Percentiles rank a stretch among this genome's conserved stretches.
Conservation (phyloP, 1,284 basidiomycete genomes). For the Ustilago esculenta region DNA sequence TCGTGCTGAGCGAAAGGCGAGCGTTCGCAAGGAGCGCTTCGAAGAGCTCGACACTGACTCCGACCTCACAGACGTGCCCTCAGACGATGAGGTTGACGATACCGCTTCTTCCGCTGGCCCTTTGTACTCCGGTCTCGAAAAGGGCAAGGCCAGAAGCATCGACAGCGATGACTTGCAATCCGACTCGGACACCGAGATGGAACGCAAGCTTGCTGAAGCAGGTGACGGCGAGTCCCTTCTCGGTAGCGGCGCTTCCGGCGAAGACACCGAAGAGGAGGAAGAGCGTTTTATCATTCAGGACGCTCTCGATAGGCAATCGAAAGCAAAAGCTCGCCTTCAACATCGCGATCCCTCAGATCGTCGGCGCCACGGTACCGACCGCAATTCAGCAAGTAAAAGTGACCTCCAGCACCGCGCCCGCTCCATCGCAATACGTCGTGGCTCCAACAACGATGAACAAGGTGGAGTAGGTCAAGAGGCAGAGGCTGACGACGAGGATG, state of each 20-base stretch:
- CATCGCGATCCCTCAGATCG: conserved; percentile 35
- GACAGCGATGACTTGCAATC: conserved; percentile 39
- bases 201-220: conserved; percentile 60
- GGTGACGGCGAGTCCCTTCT: conserved; percentile 64
- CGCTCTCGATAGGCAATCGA: conserved; percentile 45
- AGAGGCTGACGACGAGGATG: conserved; percentile 38
- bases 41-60: conserved; percentile 54
- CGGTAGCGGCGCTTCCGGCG: conserved; percentile 61
- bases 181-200: conserved; percentile 62
- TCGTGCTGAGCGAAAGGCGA: conserved; percentile 54
- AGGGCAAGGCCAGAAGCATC: conserved; percentile 43
- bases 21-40: conserved; percentile 56
- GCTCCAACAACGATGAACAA: background rate
- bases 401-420: conserved; percentile 43
- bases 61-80: conserved; percentile 48
- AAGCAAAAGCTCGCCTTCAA: conserved; percentile 34
- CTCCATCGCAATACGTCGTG: conserved; percentile 27
- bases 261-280: conserved; percentile 60
- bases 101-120: conserved; percentile 13
- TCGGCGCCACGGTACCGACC: conserved; percentile 26
- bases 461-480: conserved; percentile 28
- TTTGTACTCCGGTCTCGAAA: conserved; percentile 23
- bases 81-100: conserved; percentile 31
- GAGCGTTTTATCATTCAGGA: conserved; percentile 63
- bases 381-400: conserved; percentile 32